Evolutionary conservation across 441 rosid genomes (phyloP), one percentile per base, ranked within the genome.

Genomic region (Arabidopsis lyrata): DNA sequence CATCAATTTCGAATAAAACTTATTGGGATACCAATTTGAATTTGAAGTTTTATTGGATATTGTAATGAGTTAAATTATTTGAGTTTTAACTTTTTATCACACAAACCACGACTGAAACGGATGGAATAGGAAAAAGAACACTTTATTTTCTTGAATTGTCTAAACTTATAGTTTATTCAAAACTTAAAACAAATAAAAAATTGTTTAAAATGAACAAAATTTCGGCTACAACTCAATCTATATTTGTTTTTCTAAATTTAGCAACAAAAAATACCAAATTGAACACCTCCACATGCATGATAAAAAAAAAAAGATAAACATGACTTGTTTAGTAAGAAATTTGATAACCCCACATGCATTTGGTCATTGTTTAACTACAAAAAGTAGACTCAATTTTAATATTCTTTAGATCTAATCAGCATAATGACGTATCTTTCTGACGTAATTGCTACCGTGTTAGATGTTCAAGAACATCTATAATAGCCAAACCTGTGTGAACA

Each of bases 261-360:
- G 58, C 58, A 56, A 36, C 14, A 32, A 31, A 60, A n/a, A 3
- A 29, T 7, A 68, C 60, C 61, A 58, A 74, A 58, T 10, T 38
- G 41, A 48, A 13, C 44, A 65, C 58, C 22, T 56, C 24, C 58
- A 56, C 50, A 16, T 56, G 59, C 50, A 16, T 56, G 59, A 14
- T 61, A 29, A 22, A 49, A 62, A 15, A 47, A 24, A 50, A 62
- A 15, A 47, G 10, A 29, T 38, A 65, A 27, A 12, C 22, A 65
- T 56, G 6, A 52, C 39, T 29, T 13, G 24, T 62, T 18, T 31
- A 29, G 24, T 62, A 29, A 52, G 27, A 22, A 31, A 8, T 45
- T 45, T 59, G 54, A 61, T 12, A 42, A 50, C 38, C 53, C 22
- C 73, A 66, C 69, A 60, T 77, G 69, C 53, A 14, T 16, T 66